Evolutionary conservation across 805 yeast genomes (phyloP), one percentile per base, ranked within the genome.

Genomic region (Nakazawaea sp.): DNA sequence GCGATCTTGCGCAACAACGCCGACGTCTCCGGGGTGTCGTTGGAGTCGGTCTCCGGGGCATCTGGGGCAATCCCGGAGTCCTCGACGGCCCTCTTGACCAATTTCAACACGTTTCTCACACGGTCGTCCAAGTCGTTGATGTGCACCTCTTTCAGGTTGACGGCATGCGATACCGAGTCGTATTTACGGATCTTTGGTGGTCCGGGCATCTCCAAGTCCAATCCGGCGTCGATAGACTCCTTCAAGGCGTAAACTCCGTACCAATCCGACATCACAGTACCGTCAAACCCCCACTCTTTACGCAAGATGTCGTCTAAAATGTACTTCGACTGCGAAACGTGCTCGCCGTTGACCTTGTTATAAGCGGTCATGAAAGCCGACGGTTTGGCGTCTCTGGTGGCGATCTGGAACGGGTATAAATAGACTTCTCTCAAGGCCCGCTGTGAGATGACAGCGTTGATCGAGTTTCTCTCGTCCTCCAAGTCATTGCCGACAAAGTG

Each of bases 201-300:
- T 26, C 84, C 85, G 1, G 85, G 85, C 81, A 75, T 75, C 53
- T 78, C 85, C 46, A 78, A 58, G 49, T 76, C 79, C 38, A 78
- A 57, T 6, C 84, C 83, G 25, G 73, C 72, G 28, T 66, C 62
- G 32, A 77, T 51, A 11, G 78, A 47, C 30, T 62, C 67, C 30
- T 59, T 61, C 26, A 58, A 56, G 12, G 77, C 62, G 51, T 70
- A 75, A 8, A 67, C 63, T 18, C 84, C 85, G 49, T 49, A 70
- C 84, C 84, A 78, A 55, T 78, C 85, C 20, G 78, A 70, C 76
- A 78, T 74, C 25, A 68, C 51, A 27, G 68, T 52, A 30, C 84
- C 84, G 6, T 69, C 59, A 57, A 64, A 78, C 4, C 61, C 58
- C 81, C 81, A 78, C 50, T 78, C 82, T 2, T 61, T 50, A 38